Conservation (phyloP, 805 yeast genomes). For the Teunomyces lycoperdinae region DNA sequence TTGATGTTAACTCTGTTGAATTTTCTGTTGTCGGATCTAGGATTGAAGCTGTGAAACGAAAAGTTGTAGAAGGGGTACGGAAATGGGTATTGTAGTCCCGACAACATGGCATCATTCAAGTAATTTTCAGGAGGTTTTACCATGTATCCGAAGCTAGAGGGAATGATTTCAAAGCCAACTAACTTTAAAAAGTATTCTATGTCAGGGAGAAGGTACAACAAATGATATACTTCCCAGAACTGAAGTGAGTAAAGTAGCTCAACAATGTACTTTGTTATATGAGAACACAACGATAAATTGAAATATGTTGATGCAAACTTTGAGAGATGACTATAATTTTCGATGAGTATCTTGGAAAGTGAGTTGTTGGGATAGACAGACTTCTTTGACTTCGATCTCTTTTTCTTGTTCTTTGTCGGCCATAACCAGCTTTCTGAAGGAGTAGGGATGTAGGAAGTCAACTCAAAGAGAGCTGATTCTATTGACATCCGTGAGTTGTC, state of each 20-base stretch:
- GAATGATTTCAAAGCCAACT: conserved; percentile 31
- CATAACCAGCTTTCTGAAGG: conserved; percentile 12
- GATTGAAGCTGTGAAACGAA: conserved; percentile 38
- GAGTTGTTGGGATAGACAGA: conserved; percentile 33
- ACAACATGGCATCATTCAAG: conserved; percentile 31
- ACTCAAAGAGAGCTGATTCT: conserved; percentile 24
- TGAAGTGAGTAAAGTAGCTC: conserved; percentile 36
- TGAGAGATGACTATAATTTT: conserved; percentile 31
- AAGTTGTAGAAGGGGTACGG: conserved; percentile 46
- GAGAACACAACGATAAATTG: conserved; percentile 37
- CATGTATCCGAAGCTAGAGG: conserved; percentile 36
- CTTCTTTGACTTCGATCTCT: not conserved
- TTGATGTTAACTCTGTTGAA: conserved; percentile 23
- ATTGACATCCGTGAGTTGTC: conserved; percentile 27
- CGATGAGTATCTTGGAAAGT: conserved; percentile 36
- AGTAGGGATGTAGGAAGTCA: conserved; percentile 26
- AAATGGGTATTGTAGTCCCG: conserved; percentile 43
- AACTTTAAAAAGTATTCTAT: conserved; percentile 33
- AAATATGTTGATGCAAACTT: conserved; percentile 32
- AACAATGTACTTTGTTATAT: conserved; percentile 38
- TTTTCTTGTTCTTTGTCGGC: not conserved
- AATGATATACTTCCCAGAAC: conserved; percentile 46
- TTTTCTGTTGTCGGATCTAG: conserved; percentile 24
- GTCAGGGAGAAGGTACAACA: conserved; percentile 30
- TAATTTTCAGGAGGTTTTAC: conserved; percentile 40